Conservation (phyloP, 345 rosid species). For the Populus alba region DNA sequence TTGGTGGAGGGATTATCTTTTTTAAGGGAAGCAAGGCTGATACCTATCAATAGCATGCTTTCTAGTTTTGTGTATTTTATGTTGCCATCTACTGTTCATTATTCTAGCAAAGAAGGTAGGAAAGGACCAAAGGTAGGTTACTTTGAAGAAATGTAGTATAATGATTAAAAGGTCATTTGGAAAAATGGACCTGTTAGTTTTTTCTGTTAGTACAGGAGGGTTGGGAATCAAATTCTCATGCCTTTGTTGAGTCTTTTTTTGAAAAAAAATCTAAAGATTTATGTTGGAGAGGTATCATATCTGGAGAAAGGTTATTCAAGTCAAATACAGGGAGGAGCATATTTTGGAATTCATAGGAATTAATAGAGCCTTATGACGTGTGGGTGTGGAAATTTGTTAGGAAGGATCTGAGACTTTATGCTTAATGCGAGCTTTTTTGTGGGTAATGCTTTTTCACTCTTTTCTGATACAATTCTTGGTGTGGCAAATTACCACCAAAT, state of each 20-base stretch:
- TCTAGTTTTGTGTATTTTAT: too few relatives aligned
- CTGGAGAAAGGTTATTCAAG: background rate
- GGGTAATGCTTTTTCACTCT: background rate
- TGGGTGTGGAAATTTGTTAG: background rate
- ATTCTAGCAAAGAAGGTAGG: too few relatives aligned
- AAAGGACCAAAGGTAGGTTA: too few relatives aligned
- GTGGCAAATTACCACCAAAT: background rate
- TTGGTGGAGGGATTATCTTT: too few relatives aligned
- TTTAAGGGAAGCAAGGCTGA: too few relatives aligned
- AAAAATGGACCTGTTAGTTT: background rate
- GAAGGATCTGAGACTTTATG: background rate
- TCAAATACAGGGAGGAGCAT: background rate
- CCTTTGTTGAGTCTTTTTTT: background rate
- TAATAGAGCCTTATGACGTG: background rate
- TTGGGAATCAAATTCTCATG: background rate
- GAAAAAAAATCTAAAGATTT: background rate
- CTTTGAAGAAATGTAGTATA: too few relatives aligned
- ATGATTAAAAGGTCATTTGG: background rate
- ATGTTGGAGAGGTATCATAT: background rate
- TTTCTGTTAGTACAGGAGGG: background rate
- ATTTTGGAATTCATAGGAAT: background rate
- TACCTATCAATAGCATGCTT: too few relatives aligned
- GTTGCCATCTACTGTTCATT: too few relatives aligned
- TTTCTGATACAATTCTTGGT: background rate
- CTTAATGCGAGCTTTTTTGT: background rate